Conservation (phyloP, 2,329 filamentous ascomycete genomes). For the Chaetomium globosum region DNA sequence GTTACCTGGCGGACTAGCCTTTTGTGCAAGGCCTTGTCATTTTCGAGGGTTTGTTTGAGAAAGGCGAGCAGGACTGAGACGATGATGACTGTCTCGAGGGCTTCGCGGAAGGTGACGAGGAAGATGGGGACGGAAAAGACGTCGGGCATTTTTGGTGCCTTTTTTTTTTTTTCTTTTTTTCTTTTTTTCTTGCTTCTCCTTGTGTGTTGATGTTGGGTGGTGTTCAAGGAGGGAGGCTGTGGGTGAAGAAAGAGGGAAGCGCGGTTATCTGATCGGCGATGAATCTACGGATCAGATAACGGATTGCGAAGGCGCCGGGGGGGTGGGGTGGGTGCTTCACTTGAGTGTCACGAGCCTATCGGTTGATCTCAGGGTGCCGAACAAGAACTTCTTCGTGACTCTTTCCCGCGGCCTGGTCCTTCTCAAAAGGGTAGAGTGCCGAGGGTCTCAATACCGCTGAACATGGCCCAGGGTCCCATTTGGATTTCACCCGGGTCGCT, state of each 20-base stretch:
- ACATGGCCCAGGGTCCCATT: too few species aligned
- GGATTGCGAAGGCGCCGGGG: neutral
- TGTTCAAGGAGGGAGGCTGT: neutral
- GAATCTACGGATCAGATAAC: constrained; percentile 17
- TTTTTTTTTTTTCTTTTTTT: neutral
- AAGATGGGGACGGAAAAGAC: constrained; percentile 81
- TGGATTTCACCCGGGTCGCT: too few species aligned
- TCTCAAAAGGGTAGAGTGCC: neutral
- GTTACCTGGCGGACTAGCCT: constrained; percentile 64
- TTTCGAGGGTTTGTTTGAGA: constrained; percentile 74
- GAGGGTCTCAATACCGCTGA: neutral
- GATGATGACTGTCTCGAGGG: constrained; percentile 80
- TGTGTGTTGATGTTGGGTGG: neutral
- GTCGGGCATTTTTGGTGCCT: constrained; percentile 56
- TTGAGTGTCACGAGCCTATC: neutral
- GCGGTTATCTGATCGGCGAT: constrained; percentile 23
- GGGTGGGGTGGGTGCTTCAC: neutral
- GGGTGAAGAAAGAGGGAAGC: neutral
- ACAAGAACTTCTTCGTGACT: neutral
- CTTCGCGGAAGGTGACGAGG: constrained; percentile 88
- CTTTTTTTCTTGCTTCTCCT: neutral
- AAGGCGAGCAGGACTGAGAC: constrained; percentile 86
- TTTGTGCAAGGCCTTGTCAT: constrained; percentile 64
- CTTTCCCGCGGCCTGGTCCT: constrained; percentile 2
- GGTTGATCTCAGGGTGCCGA: constrained; percentile 15